These are phyloP conservation scores for Phyllostachys edulis DNA, from an alignment of 176 grass and related monocot species.

Conservation along the genomic window DNA sequence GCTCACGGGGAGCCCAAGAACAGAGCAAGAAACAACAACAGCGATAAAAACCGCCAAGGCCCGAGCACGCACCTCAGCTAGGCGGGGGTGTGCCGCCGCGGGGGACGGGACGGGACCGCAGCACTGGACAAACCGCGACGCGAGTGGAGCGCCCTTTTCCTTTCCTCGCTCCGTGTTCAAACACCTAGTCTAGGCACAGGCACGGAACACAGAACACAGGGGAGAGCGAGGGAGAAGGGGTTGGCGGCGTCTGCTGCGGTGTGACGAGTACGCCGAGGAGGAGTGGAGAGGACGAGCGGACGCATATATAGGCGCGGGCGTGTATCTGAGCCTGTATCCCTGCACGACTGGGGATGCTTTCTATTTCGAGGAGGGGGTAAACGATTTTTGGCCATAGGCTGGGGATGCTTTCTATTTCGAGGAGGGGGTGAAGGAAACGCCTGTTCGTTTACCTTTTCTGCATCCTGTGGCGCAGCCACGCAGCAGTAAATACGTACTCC, in stretches of 20 bases:
- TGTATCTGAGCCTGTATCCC: neutral
- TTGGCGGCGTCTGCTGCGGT: neutral
- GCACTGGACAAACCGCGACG: neutral
- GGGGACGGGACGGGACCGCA: neutral
- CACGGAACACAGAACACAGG: neutral
- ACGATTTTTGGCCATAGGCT: neutral
- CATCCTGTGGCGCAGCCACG: neutral
- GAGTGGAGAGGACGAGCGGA: neutral
- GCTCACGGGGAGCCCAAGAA: neutral
- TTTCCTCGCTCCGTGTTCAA: neutral
- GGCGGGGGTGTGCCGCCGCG: neutral
- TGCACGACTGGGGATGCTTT: neutral
- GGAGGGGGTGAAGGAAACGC: neutral
- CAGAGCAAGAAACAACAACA: constrained; percentile 9
- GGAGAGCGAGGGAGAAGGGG: neutral
- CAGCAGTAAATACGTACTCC: neutral
- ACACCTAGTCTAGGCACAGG: neutral
- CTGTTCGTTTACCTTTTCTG: neutral
- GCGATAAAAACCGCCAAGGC: neutral
- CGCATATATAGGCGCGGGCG: neutral
- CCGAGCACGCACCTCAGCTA: constrained; percentile 12
- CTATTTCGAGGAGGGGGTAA: neutral
- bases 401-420: neutral
- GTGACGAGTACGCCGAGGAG: neutral
- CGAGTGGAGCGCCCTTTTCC: neutral